Base-by-base conservation (phyloP, 352 stramenopile genomes). In the Phytophthora tentaculata region DNA sequence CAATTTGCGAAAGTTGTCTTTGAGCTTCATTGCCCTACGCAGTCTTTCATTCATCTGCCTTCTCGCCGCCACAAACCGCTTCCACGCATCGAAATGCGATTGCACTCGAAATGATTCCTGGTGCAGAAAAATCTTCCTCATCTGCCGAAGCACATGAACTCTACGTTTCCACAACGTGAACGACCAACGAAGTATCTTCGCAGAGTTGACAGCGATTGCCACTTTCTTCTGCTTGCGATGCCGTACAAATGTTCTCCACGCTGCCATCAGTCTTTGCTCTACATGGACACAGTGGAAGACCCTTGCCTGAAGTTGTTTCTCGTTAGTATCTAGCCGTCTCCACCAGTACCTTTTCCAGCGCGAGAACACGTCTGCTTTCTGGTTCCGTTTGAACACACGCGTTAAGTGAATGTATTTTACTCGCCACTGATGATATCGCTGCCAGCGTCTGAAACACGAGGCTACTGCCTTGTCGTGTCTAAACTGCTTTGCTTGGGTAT, bases 1-100 rank as follows among this genome's bases (percentile, higher is more conserved):
- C 7, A 54, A 2, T 2, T 68, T 62, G 4, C 67, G 45, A 13
- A 74, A 66, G 0, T 48, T 52, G 9, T 71, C 56, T 49, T 80
- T 77, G 37, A 84, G 86, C 17, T 23, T 58, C 9, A 61, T 79
- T 1, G 73, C 74, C 3, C 41, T 39, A 20, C 62, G 45, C 12
- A 88, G 29, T 26, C 62, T 76, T 29, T 60, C 49, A 12, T 78
- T 48, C 29, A 74, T 61, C 13, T 80, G 41, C 41, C 70, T 79
- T 20, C 71, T 75, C 10, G 57, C n/a, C 12, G 19, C 41, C 3
- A 65, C 41, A 17, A 71, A 74, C 7, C 69, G 71, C 47, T 80
- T 84, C 83, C 83, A 91, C 3, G 72, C 67, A 3, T 57, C 48
- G 52, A 89, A 87, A 43, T 89, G 79, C 8, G n/a, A 75, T 47